Base-by-base conservation (phyloP, 1,284 basidiomycete species). In the Trichosporon sp. region DNA sequence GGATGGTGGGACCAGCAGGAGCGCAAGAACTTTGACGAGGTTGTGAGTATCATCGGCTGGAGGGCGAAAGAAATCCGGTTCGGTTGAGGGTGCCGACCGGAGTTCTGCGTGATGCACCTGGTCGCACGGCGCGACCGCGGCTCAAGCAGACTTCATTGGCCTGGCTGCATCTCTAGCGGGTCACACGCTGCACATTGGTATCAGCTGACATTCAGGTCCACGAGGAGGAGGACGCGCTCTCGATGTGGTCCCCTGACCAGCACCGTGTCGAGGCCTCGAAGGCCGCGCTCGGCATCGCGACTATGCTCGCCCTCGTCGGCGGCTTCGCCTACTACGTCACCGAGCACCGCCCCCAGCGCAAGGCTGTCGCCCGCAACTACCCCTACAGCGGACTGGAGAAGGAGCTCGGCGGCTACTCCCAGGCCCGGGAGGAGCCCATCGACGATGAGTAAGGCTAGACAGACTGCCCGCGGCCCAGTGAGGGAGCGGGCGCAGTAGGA, bases 221-320 rank as follows among this genome's bases (percentile, higher is more conserved):
- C 75, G 91, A 93, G 82, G 87, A 89, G 77, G 91, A 94, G 75
- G 93, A 95, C 77, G 85, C 91, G 25, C 84, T 91, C 71, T 91
- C 90, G 60, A 92, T 95, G 90, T 95, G 92, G 92, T 91, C 91
- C 60, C 92, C 92, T 18, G 93, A 95, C 77, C 85, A 88, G 23
- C 77, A 79, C 75, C 73, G 76, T 68, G 80, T 78, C 62, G 66
- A 74, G 9, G 77, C 76, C 12, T 69, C 66, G n/a, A 71, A 70
- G 56, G 81, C 82, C 42, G 66, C 79, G 12, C 65, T 76, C 23
- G 74, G 64, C 23, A 35, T 66, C 31, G 65, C 21, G 75, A 51
- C 78, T 79, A 64, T 44, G 25, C 63, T 67, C 21, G 65, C 64
- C 35, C 31, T 34, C 62, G 68, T 83, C 66, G 81, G 73, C 29